Base-by-base conservation (phyloP, 805 yeast genomes). In the Metschnikowia reukaufii region DNA sequence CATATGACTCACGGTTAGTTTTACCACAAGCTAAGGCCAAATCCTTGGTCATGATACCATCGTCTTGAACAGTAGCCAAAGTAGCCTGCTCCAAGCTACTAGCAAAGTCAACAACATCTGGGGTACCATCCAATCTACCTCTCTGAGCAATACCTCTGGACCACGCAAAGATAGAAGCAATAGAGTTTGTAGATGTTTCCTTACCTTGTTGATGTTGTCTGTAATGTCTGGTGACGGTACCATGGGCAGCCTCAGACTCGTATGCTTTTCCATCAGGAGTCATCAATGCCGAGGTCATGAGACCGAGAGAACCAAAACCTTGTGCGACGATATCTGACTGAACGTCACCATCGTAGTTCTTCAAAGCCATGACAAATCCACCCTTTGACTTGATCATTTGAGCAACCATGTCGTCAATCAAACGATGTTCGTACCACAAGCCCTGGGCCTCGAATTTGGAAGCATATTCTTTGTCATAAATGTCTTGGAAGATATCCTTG, bases 171-270 rank as follows among this genome's bases (percentile, higher is more conserved):
- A 92, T 92, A 12, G 97, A 90, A 3, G 98, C 98, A 68, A 92
- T 92, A 15, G 97, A 91, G 73, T 92, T 92, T 48, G 98, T 92
- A 6, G 97, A 88, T 16, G 98, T 92, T 73, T 91, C 97, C 68
- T 90, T 88, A 56, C 98, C 98, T 71, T 86, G 88, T 74, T 92
- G 97, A 71, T 88, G 89, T 72, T 85, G 94, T 76, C 97, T 86
- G 75, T 79, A 92, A 69, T 92, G 98, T 74, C 98, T 87, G 39
- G 97, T 92, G 59, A 92, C 98, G 12, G 98, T 92, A 47, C 98
- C 98, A 67, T 92, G 98, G n/a, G 98, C 98, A 49, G 98, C 98
- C 76, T 92, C 98, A 45, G 90, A 76, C 76, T 92, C 97, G 67
- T 88, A 91, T 12, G 96, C 84, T 74, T 87, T 88, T 20, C 97